Percentiles rank a stretch among this genome's conserved stretches.
phyloP scores from a whole-genome alignment of 2,329 filamentous ascomycete species.

The Monosporascus sp. region DNA sequence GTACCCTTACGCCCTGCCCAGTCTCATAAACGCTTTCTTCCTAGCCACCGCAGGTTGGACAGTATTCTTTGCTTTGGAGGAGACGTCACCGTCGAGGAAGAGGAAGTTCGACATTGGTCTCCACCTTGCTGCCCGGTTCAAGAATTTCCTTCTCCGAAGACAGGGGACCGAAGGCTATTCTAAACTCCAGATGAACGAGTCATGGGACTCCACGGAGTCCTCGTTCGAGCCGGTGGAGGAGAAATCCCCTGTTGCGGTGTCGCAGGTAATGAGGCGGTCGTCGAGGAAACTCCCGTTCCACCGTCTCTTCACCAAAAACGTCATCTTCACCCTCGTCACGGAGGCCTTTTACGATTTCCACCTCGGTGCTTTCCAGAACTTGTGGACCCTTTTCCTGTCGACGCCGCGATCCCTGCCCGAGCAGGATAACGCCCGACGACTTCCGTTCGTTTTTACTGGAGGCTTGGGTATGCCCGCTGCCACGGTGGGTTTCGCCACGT shows the following conservation, averaged over 20 bases:
- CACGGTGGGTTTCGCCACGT: slow-evolving; percentile 63
- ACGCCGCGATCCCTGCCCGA: slow-evolving; percentile 47
- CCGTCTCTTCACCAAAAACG: slow-evolving; percentile 43
- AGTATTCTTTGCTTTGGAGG: slow-evolving; percentile 62
- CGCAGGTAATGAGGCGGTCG: slow-evolving; percentile 22
- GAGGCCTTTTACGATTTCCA: slow-evolving; percentile 69
- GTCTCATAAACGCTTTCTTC: slow-evolving; percentile 59
- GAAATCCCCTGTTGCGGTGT: slow-evolving; percentile 16
- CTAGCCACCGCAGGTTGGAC: slow-evolving; percentile 49
- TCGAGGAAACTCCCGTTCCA: slow-evolving; percentile 29
- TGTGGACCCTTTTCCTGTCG: slow-evolving; percentile 66
- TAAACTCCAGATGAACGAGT: slow-evolving; percentile 16
- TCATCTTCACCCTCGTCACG: slow-evolving; percentile 50
- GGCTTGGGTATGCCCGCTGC: slow-evolving; percentile 63
- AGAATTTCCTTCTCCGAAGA: slow-evolving; percentile 22
- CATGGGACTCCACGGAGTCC: slow-evolving; percentile 8
- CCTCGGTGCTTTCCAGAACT: slow-evolving; percentile 61
- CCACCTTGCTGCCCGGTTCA: slow-evolving; percentile 29
- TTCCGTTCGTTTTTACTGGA: slow-evolving; percentile 55
- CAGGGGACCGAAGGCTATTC: slow-evolving; percentile 26
- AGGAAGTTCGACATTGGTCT: slow-evolving; percentile 41
- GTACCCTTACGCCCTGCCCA: slow-evolving; percentile 67
- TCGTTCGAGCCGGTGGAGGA: slow-evolving; percentile 4
- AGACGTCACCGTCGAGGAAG: slow-evolving; percentile 43
- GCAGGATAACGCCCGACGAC: slow-evolving; percentile 26